These are phyloP conservation scores for Neltuma alba DNA, from an alignment of 306 rosid genomes.

Conservation along the genomic window DNA sequence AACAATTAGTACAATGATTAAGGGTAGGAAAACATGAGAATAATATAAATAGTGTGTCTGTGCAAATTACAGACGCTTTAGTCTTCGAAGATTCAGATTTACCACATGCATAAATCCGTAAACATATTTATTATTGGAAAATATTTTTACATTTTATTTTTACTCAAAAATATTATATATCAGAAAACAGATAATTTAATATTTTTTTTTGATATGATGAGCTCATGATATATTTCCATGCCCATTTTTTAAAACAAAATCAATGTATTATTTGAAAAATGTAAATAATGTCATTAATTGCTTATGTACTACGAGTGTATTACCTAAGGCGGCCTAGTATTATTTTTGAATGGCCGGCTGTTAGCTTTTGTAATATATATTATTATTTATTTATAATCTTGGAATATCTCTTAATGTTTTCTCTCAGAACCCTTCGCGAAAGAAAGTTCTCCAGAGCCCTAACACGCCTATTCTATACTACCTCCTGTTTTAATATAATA, in stretches of 20 bases:
- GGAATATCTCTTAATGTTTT: background rate
- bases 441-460: too few relatives aligned
- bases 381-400: background rate
- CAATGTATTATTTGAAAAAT: too few relatives aligned
- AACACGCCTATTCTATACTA: background rate
- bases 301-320: background rate
- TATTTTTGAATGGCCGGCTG: background rate
- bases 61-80: background rate
- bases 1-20: background rate
- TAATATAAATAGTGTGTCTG: background rate
- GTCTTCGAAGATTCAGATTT: background rate
- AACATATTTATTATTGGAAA: background rate
- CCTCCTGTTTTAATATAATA: too few relatives aligned
- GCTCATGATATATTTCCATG: background rate
- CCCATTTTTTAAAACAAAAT: background rate
- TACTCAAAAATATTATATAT: background rate
- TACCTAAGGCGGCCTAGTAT: background rate
- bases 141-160: background rate
- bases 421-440: background rate
- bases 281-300: background rate
- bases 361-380: background rate
- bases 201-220: background rate
- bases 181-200: background rate
- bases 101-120: too few relatives aligned
- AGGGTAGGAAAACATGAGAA: background rate